Conservation (phyloP, 352 stramenopile genomes). For the Globisporangium okanoganense region DNA sequence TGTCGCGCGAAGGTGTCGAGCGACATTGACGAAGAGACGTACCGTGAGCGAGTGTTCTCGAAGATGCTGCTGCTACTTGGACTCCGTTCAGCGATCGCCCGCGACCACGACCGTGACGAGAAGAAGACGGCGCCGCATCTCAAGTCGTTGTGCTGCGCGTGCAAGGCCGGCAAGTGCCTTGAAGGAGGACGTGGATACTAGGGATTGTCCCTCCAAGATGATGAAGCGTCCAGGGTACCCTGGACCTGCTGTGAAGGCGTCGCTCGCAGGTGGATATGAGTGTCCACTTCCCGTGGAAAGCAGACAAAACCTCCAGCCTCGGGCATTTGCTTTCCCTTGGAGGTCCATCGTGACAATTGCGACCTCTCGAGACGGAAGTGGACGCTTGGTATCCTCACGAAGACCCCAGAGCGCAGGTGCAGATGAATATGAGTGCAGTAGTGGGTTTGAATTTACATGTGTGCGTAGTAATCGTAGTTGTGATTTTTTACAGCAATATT, state of each 20-base stretch:
- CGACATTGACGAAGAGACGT: constrained; percentile 15
- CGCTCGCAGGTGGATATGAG: neutral
- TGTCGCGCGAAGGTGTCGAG: constrained; percentile 15
- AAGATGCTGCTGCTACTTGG: constrained; percentile 22
- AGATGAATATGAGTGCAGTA: neutral
- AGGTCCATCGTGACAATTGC: neutral
- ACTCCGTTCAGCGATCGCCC: constrained; percentile 6
- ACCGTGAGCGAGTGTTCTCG: constrained; percentile 20
- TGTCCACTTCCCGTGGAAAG: neutral
- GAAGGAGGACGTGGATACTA: neutral
- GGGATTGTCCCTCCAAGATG: neutral
- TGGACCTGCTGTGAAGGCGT: neutral
- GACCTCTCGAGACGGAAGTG: neutral
- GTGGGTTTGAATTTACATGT: neutral
- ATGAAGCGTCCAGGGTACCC: neutral
- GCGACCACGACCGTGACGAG: neutral
- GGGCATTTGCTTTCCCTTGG: neutral
- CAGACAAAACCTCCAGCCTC: neutral
- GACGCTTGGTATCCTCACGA: neutral
- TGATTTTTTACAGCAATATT: neutral
- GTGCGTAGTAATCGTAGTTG: neutral
- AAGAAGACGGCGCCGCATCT: constrained; percentile 19
- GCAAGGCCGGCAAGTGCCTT: constrained; percentile 19
- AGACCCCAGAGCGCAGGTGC: neutral
- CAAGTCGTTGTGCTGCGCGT: constrained; percentile 21